Evolutionary conservation across 495 filamentous ascomycete genomes (phyloP), one percentile per base, ranked within the genome.

Genomic region (Ramalina peruviana): DNA sequence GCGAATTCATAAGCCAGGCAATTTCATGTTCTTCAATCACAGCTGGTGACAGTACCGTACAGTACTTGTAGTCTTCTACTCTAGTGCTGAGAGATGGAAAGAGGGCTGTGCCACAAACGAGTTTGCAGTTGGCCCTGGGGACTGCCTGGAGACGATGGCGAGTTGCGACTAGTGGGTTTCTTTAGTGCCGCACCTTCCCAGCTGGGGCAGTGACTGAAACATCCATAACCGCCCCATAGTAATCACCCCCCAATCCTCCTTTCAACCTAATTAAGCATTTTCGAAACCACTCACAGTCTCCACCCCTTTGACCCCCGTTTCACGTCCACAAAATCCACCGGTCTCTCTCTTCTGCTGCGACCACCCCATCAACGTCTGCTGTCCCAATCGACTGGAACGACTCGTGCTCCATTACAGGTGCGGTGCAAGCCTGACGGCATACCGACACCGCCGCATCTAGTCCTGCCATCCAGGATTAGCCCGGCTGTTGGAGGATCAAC

Each of bases 161-260:
- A 38, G 19, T 46, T 30, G 11, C 5, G 30, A 33, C 30, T 33
- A 33, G 30, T 33, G 30, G 27, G 27, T 13, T 46, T 36, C 44
- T 30, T 33, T 33, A 33, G 30, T 33, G 30, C 30, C 30, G 30
- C 30, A 33, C 30, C 30, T 33, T 33, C 30, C 30, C 30, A 33
- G 30, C 30, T 33, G 30, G 30, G 30, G 30, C 30, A 13, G 30
- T 33, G 30, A 33, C 30, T 33, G 30, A 17, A 49, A 40, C 39
- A 16, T 40, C 47, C 36, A 40, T 49, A 49, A 40, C 47, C 47
- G 47, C 47, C 47, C 47, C 47, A 49, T 17, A 38, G 33, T 40
- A 37, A 49, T 40, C 30, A 25, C 33, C 20, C 23, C 37, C 20
- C 36, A 49, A 37, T 40, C 47, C 47, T 49, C 47, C 47, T 49